Percentiles rank a stretch among this genome's conserved stretches.
These are phyloP conservation scores for Babesia gibsoni DNA, from an alignment of 169 alveolate genomes.

Conservation along the genomic window DNA sequence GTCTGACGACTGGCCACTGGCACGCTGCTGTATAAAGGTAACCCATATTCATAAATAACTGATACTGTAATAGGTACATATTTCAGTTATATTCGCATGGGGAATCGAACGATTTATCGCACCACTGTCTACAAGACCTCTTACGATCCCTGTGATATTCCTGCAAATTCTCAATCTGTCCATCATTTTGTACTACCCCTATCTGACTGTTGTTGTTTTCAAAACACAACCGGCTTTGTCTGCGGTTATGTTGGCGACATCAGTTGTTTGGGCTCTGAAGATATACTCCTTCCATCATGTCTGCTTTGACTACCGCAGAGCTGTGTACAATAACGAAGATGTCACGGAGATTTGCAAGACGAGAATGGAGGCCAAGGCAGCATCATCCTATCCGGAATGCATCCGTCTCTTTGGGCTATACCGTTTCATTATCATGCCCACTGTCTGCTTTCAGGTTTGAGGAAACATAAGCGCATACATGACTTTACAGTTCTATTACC, in stretches of 20 bases:
- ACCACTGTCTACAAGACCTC: constrained; percentile 58
- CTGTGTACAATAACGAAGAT: constrained; percentile 62
- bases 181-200: constrained; percentile 78
- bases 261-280: constrained; percentile 87
- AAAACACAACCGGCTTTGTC: constrained; percentile 82
- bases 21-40: constrained; percentile 54
- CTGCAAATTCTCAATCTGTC: constrained; percentile 72
- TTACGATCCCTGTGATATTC: constrained; percentile 70
- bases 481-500: constrained; percentile 69
- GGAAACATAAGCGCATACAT: not conserved
- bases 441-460: constrained; percentile 85
- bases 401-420: constrained; percentile 75
- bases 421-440: constrained; percentile 86
- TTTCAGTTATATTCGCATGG: constrained; percentile 74
- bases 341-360: constrained; percentile 52
- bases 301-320: constrained; percentile 84
- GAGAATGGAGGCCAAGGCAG: constrained; percentile 74
- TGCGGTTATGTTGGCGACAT: constrained; percentile 76
- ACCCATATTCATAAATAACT: not conserved
- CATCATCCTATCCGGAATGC: constrained; percentile 83
- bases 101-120: constrained; percentile 77
- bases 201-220: constrained; percentile 72
- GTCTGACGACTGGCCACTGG: constrained; percentile 58
- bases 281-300: constrained; percentile 88
- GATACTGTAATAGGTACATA: constrained; percentile 58